phyloP scores from a whole-genome alignment of 2,329 filamentous ascomycete genomes.

The Penicillium sp. region DNA sequence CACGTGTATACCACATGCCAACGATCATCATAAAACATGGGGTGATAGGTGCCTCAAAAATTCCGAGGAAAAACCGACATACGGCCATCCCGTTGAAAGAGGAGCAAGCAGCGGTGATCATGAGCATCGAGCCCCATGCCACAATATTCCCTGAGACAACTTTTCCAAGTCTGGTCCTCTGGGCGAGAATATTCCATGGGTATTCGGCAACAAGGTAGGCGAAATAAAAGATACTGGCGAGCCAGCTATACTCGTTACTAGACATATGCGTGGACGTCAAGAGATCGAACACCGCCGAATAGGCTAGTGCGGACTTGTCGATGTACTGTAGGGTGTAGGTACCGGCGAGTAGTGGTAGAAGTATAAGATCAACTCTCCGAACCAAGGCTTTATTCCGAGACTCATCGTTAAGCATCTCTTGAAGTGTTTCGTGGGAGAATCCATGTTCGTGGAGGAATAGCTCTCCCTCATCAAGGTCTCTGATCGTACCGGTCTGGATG shows the following conservation, averaged over 20 bases:
- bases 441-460: constrained; percentile 56
- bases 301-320: constrained; percentile 60
- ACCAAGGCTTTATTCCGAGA: constrained; percentile 34
- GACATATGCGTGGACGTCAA: constrained; percentile 54
- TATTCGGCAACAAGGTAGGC: constrained; percentile 52
- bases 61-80: constrained; percentile 52
- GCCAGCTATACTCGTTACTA: constrained; percentile 54
- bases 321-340: constrained; percentile 56
- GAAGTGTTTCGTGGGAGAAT: constrained; percentile 48
- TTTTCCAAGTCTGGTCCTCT: constrained; percentile 29
- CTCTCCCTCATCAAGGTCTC: constrained; percentile 54
- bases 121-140: constrained; percentile 51
- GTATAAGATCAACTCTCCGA: constrained; percentile 53
- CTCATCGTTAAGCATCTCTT: constrained; percentile 52
- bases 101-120: constrained; percentile 47
- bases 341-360: constrained; percentile 56
- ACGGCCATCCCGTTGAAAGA: constrained; percentile 50
- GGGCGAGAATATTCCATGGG: constrained; percentile 43
- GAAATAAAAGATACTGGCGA: constrained; percentile 62
- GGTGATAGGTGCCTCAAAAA: constrained; percentile 55
- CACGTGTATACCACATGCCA: constrained; percentile 54
- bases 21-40: constrained; percentile 58
- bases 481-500: constrained; percentile 25
- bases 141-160: constrained; percentile 41
- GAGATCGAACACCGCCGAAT: constrained; percentile 61